Evolutionary conservation across 1,139 yeast genomes (phyloP).

Genomic region (Zygoascus sp.): DNA sequence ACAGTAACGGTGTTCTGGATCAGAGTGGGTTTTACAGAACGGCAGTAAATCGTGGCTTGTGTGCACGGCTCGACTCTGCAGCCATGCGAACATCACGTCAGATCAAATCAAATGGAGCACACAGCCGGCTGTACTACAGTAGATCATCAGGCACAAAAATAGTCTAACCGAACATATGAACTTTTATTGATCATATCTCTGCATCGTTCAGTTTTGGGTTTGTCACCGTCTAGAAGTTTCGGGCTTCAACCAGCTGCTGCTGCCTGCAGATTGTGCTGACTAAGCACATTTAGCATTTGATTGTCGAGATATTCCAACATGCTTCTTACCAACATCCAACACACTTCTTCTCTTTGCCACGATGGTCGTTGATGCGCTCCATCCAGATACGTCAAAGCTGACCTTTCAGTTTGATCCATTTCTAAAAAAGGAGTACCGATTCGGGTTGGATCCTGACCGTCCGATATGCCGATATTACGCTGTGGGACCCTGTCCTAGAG

Average conservation of each 20-base stretch:
- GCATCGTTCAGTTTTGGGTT: too few species aligned
- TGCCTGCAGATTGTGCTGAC: background rate
- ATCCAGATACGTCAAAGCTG: conserved; percentile 37
- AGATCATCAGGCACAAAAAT: too few species aligned
- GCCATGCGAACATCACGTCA: too few species aligned
- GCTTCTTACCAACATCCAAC: conserved; percentile 1
- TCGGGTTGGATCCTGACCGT: conserved; percentile 84
- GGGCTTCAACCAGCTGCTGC: too few species aligned
- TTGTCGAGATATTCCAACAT: background rate
- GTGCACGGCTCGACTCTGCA: too few species aligned
- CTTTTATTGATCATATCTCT: too few species aligned
- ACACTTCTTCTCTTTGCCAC: background rate
- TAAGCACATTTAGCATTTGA: background rate
- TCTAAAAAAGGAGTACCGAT: conserved; percentile 70
- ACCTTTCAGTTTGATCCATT: conserved; percentile 81
- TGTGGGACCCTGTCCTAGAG: conserved; percentile 79
- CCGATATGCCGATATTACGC: conserved; percentile 81
- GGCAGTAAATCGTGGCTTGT: too few species aligned
- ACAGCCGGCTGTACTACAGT: too few species aligned
- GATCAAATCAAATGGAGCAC: too few species aligned
- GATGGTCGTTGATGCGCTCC: conserved; percentile 18
- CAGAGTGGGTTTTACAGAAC: background rate
- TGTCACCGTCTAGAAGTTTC: too few species aligned
- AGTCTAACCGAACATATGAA: too few species aligned
- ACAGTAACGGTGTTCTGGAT: too few species aligned